Base-by-base conservation (phyloP, 768 basidiomycete genomes). In the Boletus fagicola region DNA sequence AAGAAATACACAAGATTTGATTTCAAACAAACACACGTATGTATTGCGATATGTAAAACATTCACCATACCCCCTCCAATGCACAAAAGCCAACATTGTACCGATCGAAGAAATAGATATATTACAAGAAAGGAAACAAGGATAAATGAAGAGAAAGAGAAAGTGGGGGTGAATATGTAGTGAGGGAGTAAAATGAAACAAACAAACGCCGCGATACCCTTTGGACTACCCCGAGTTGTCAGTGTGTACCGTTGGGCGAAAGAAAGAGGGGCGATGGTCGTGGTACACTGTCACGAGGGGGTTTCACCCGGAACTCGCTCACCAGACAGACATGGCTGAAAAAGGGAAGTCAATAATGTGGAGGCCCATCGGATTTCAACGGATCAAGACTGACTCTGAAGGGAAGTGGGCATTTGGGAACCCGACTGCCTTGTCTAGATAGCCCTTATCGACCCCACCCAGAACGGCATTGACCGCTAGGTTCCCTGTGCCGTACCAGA, bases 351-450 rank as follows among this genome's bases (percentile, higher is more conserved):
- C 30, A 33, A 13, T 20, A 5, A 53, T 42, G 28, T 45, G 30
- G 44, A 55, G 56, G 42, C 7, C 52, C 47, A 49, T 51, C 46
- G 61, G 47, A 9, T 18, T 51, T 35, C 49, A 55, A 39, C 36
- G 47, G 44, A 54, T 54, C 57, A 46, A n/a, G 16, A 87, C 93
- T 69, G 74, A 98, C 94, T 98, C 95, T 57, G 94, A 95, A 24
- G 96, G 94, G 80, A 94, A 97, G 70, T 98, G 93, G 2, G 87
- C 84, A 72, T 98, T 95, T 30, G 97, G 97, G 80, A 98, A 98
- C 38, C 97, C 97, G 45, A 98, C 96, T 18, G 85, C 85, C 76
- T 92, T 92, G 62, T 88, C 85, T 69, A 98, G 70, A 77, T 99
- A 99, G 26, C 69, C 69, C 65, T 78, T 80, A 69, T 98, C 94